These are phyloP conservation scores for Saksenaea vasiformis DNA, from an alignment of 371 early-diverging fungal genomes.

Conservation along the genomic window DNA sequence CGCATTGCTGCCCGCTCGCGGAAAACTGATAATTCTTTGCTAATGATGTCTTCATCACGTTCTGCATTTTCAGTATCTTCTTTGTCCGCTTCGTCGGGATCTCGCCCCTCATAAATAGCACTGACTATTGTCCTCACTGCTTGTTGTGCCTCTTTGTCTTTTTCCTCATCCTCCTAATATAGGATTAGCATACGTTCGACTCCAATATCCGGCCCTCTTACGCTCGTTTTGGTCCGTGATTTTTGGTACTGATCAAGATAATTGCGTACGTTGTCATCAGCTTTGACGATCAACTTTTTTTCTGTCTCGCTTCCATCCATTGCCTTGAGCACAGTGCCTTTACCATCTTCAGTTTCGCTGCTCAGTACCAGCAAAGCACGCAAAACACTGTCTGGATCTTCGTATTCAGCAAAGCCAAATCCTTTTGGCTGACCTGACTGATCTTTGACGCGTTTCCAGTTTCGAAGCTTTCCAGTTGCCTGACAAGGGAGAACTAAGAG, in stretches of 20 bases:
- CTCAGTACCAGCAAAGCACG: slow-evolving; percentile 73
- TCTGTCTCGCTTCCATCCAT: slow-evolving; percentile 58
- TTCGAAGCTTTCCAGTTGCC: slow-evolving; percentile 63
- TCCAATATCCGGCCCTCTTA: slow-evolving; percentile 13
- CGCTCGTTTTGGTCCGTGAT: slow-evolving; percentile 36
- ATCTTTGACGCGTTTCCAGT: slow-evolving; percentile 80
- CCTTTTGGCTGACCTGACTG: slow-evolving; percentile 69
- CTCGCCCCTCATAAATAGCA: slow-evolving; percentile 44
- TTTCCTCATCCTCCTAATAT: slow-evolving; percentile 8
- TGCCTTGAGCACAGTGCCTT: slow-evolving; percentile 54
- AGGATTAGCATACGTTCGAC: background rate
- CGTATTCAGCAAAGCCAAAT: slow-evolving; percentile 84
- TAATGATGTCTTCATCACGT: slow-evolving; percentile 56
- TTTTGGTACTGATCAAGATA: slow-evolving; percentile 62
- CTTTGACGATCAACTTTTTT: slow-evolving; percentile 71
- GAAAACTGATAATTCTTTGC: slow-evolving; percentile 65
- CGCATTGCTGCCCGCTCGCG: slow-evolving; percentile 64
- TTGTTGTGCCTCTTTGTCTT: slow-evolving; percentile 25
- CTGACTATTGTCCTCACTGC: slow-evolving; percentile 40
- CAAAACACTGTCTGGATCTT: slow-evolving; percentile 67
- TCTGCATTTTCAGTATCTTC: background rate
- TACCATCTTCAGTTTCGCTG: slow-evolving; percentile 57
- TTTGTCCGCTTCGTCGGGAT: slow-evolving; percentile 20
- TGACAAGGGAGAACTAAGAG: slow-evolving; percentile 21
- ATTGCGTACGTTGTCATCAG: slow-evolving; percentile 71